A percentile compares a stretch with the other conserved stretches of the same genome.
These are phyloP conservation scores for Trifolium repens DNA, from an alignment of 306 rosid species.

Conservation along the genomic window DNA sequence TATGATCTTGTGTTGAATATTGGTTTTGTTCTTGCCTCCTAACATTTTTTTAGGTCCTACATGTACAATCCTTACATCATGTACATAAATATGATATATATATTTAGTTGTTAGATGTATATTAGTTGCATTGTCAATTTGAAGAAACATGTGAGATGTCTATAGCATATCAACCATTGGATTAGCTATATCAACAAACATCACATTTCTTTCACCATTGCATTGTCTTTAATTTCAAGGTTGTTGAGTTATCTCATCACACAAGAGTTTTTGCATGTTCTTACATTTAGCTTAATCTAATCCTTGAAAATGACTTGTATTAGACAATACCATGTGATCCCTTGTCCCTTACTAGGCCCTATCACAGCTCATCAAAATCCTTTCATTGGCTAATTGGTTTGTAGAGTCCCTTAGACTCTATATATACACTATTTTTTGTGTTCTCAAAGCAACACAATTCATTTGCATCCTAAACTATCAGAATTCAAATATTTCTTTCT, in stretches of 20 bases:
- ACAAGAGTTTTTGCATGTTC: not conserved
- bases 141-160: slow-evolving; percentile 28
- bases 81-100: not conserved
- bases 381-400: not conserved
- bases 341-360: not conserved
- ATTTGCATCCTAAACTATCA: slow-evolving; percentile 4
- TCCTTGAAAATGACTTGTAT: slow-evolving; percentile 9
- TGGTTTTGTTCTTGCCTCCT: slow-evolving; percentile 7
- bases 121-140: not conserved
- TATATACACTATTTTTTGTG: slow-evolving; percentile 33
- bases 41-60: not conserved
- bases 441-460: slow-evolving; percentile 19
- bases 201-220: slow-evolving; percentile 1
- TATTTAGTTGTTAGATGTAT: slow-evolving; percentile 10
- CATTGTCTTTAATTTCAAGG: not conserved
- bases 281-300: slow-evolving; percentile 2
- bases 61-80: not conserved
- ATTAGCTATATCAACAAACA: slow-evolving; percentile 8
- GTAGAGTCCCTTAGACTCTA: slow-evolving; percentile 2
- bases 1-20: slow-evolving; percentile 1
- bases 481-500: slow-evolving; percentile 27
- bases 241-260: not conserved
- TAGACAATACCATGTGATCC: slow-evolving; percentile 45
- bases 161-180: slow-evolving; percentile 18
- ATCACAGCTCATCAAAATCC: not conserved